Evolutionary conservation across 169 alveolate genomes (phyloP).

Genomic region (Cryptosporidium parvum): DNA sequence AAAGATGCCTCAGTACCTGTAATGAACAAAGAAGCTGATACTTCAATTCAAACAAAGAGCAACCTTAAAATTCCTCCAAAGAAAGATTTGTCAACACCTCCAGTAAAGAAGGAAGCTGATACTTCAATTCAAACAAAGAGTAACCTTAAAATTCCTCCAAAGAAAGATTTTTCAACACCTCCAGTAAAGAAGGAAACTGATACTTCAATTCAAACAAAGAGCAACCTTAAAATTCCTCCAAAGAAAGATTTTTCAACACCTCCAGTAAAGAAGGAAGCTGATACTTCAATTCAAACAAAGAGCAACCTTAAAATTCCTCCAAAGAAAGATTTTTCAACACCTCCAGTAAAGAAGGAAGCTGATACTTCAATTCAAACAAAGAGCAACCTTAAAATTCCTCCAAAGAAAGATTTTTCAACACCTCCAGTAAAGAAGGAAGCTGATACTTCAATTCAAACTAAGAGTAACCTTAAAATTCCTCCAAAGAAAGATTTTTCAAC

Average conservation of each 20-base stretch:
- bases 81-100: background rate
- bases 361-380: background rate
- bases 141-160: background rate
- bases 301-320: background rate
- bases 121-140: background rate
- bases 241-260: background rate
- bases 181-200: background rate
- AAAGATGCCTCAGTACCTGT: background rate
- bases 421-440: too few relatives aligned
- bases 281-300: background rate
- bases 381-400: background rate
- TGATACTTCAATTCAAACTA: background rate
- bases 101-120: background rate
- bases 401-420: background rate
- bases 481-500: background rate
- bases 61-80: background rate
- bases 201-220: background rate
- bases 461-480: background rate
- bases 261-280: background rate
- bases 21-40: background rate
- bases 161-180: background rate
- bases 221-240: background rate
- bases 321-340: background rate
- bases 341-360: background rate
- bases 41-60: background rate